phyloP scores from a whole-genome alignment of 179 eudicot species.

The Beta macrorhiza region DNA sequence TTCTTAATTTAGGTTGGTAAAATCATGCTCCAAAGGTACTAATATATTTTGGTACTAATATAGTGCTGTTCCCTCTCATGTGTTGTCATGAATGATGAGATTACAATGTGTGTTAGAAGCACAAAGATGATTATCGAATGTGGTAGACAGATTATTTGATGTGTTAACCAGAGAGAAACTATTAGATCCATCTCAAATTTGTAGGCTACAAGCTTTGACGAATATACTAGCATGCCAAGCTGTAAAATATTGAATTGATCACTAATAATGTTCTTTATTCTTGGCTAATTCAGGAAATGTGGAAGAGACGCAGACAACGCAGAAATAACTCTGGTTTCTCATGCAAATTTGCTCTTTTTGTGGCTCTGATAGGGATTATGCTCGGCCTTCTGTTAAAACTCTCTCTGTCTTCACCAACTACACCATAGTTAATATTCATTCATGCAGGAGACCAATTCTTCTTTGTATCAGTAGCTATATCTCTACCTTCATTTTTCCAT shows the following conservation, averaged over 20 bases:
- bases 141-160: neutral
- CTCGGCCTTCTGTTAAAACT: slow-evolving; percentile 67
- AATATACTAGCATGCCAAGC: neutral
- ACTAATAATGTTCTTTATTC: neutral
- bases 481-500: neutral
- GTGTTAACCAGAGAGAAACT: neutral
- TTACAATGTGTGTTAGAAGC: neutral
- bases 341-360: slow-evolving; percentile 54
- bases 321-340: slow-evolving; percentile 61
- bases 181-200: neutral
- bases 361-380: slow-evolving; percentile 64
- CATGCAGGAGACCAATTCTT: slow-evolving; percentile 15
- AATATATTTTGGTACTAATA: neutral
- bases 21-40: neutral
- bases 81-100: neutral
- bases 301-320: slow-evolving; percentile 53
- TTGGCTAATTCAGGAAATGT: slow-evolving; percentile 44
- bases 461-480: slow-evolving; percentile 30
- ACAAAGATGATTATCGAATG: neutral
- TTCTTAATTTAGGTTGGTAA: neutral
- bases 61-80: neutral
- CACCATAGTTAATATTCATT: slow-evolving; percentile 28
- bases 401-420: slow-evolving; percentile 45
- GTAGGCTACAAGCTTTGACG: neutral
- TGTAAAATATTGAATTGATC: neutral